These are phyloP conservation scores for Lachancea quebecensis DNA, from an alignment of 805 yeast genomes.

Conservation along the genomic window DNA sequence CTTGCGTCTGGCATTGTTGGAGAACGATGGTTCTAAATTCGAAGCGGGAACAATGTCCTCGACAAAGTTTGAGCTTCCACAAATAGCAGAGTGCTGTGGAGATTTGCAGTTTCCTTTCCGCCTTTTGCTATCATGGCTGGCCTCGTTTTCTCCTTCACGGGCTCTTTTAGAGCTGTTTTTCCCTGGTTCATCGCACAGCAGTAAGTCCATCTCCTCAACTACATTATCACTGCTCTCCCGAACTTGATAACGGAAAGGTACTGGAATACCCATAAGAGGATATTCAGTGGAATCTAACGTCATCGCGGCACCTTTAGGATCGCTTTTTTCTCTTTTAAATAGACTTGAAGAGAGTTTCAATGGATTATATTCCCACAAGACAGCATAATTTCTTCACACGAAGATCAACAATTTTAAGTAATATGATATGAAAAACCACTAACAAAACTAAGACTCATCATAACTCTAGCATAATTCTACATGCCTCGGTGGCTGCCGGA, in stretches of 20 bases:
- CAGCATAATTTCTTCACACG: background rate
- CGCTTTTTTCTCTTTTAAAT: background rate
- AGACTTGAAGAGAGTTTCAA: no score
- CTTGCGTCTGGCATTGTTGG: background rate
- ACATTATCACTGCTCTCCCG: constrained; percentile 1
- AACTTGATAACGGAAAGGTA: constrained; percentile 20
- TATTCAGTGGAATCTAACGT: constrained; percentile 12
- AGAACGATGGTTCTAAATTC: constrained; percentile 1
- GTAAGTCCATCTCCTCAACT: constrained; percentile 1
- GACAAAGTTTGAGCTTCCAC: background rate
- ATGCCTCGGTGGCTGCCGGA: no score
- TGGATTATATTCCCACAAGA: no score
- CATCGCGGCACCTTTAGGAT: background rate
- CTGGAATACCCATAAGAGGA: constrained; percentile 24
- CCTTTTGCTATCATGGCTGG: background rate
- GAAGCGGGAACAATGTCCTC: constrained; percentile 4
- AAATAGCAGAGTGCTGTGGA: background rate
- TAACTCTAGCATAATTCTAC: no score
- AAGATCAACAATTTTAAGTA: background rate
- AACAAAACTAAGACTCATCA: background rate
- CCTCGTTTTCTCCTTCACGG: background rate
- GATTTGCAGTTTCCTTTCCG: background rate
- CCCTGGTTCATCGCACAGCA: background rate
- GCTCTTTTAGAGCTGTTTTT: background rate
- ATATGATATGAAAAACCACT: background rate